Base-by-base conservation (phyloP, 768 basidiomycete genomes). In the Amyloporia xantha region DNA sequence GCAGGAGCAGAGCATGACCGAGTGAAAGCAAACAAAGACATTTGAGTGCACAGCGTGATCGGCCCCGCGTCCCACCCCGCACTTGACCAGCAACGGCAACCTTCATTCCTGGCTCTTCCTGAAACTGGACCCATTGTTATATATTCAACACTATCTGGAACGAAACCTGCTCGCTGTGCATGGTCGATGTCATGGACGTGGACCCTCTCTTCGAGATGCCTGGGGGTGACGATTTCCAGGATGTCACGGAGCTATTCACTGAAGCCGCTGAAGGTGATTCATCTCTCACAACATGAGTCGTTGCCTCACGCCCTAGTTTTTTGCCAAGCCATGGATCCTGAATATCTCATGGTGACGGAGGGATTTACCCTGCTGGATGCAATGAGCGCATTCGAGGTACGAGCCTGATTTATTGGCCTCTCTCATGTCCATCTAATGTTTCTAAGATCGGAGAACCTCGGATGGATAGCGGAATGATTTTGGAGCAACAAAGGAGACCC, bases 361-460 rank as follows among this genome's bases (percentile, higher is more conserved):
- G 79, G 76, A 25, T 85, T 91, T 56, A 77, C 79, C 15, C 71
- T 95, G 41, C 77, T 84, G 52, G 93, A 97, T 52, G 84, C 91
- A n/a, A 95, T 97, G 92, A 87, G 86, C 57, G 88, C 91, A 12
- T 81, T 96, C 47, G 87, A 93, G 78, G 90, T 87, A 61, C 50
- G 72, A 58, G 46, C 20, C 19, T 2, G 12, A 39, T 39, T 9
- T 54, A 53, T 53, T 54, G 51, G 39, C 30, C 30, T 30, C 48
- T 33, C 19, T 41, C 39, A 50, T 15, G 48, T 46, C 35, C 36
- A 27, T n/a, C 10, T 11, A 13, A 4, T 39, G 51, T 40, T 30
- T 11, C 37, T 65, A 94, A n/a, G 92, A 90, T 94, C 44, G 87
- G 91, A 19, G 91, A 95, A 64, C 85, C 90, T 20, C 81, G 89